Conservation (phyloP, 306 rosid genomes). For the Neltuma alba region DNA sequence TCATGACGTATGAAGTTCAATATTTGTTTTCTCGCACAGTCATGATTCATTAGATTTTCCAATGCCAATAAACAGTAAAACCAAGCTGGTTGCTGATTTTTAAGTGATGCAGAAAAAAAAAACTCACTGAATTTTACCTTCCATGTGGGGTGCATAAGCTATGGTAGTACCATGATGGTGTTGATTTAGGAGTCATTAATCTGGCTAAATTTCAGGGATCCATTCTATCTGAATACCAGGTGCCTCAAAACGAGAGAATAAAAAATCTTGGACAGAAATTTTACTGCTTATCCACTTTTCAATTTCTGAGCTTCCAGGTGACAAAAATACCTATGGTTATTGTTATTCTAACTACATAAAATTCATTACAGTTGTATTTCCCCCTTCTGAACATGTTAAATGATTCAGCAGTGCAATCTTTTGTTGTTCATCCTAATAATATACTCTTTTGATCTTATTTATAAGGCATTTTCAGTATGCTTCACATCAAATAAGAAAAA, state of each 20-base stretch:
- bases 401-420: no score
- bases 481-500: no score
- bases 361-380: no score
- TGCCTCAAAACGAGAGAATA: not conserved
- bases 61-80: not conserved
- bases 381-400: no score
- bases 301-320: no score
- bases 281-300: not conserved
- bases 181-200: not conserved
- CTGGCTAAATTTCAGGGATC: not conserved
- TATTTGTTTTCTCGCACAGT: not conserved
- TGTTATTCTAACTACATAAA: no score
- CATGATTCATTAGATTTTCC: not conserved
- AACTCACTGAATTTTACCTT: not conserved
- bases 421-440: no score
- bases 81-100: not conserved
- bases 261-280: not conserved
- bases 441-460: no score
- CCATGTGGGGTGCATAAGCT: not conserved
- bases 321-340: no score
- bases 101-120: not conserved
- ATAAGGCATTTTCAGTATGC: no score
- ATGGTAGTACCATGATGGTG: not conserved
- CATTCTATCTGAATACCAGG: not conserved
- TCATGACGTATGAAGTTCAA: conserved; percentile 22